Base-by-base conservation (phyloP, 306 rosid genomes). In the Datisca glomerata region DNA sequence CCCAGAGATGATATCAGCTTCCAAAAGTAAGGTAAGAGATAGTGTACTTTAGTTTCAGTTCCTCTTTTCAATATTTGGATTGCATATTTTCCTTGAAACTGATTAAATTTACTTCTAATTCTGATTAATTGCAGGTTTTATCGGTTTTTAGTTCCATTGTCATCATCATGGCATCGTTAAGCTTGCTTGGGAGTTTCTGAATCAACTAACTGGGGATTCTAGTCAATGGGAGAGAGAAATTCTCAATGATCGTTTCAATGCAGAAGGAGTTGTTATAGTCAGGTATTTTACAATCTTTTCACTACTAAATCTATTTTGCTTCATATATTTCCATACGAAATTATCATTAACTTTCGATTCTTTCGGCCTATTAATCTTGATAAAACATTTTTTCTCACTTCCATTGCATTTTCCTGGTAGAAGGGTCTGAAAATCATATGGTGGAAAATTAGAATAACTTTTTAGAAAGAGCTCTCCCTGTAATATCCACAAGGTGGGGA, bases 101-200 rank as follows among this genome's bases (percentile, higher is more conserved):
- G n/a, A n/a, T n/a, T n/a, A n/a, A n/a, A n/a, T n/a, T n/a, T n/a
- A n/a, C n/a, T n/a, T n/a, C n/a, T n/a, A n/a, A n/a, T n/a, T n/a
- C n/a, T n/a, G n/a, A n/a, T 43, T 20, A 48, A 49, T 31, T 61
- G 71, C 85, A 81, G 96, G 76, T 11, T 22, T 21, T 71, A 51
- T 55, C 71, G 4, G 47, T 61, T 51, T 55, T 63, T 54, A 60
- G 54, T 31, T 59, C 64, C 44, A 17, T 76, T 43, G 43, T 57
- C 22, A 55, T 59, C 25, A 45, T 63, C 31, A 10, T 60, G 6
- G 45, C 64, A 18, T 41, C 20, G 59, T 56, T 69, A 6, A 41
- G 63, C 21, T 49, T 45, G 48, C 36, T 46, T 57, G 37, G 55
- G 68, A 36, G 58, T 41, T 61, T 48, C 34, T 23, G 38, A 38